A percentile compares a stretch with the other conserved stretches of the same genome.
phyloP scores from a whole-genome alignment of 106 monocot genomes.

The Posidonia australis region DNA sequence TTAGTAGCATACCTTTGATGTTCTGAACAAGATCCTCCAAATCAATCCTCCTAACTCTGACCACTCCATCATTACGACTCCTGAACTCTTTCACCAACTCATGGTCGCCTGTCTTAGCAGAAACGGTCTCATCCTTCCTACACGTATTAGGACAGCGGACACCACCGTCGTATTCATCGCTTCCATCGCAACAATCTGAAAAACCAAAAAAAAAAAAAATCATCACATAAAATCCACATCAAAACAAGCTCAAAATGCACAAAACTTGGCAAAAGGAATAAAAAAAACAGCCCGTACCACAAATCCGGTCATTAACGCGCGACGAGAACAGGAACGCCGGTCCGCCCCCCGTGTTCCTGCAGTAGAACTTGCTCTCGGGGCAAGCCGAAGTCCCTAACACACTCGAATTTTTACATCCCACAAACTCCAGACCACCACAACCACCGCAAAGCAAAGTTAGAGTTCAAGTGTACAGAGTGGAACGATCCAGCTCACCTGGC shows the following conservation, averaged over 20 bases:
- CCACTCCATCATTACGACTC: not conserved
- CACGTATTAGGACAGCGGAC: constrained; percentile 57
- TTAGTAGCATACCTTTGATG: constrained; percentile 52
- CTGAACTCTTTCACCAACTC: constrained; percentile 2
- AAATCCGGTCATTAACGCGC: constrained; percentile 77
- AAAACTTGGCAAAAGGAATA: not conserved
- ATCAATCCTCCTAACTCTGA: constrained; percentile 25
- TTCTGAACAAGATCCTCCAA: constrained; percentile 41
- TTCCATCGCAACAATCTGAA: constrained; percentile 95
- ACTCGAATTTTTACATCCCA: too few species aligned
- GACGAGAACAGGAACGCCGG: constrained; percentile 72
- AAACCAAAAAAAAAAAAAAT: not conserved
- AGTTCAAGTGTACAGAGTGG: too few species aligned
- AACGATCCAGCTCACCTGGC: constrained; percentile 45
- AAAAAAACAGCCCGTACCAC: constrained; percentile 45
- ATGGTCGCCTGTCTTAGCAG: constrained; percentile 2
- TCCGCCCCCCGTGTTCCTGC: constrained; percentile 57
- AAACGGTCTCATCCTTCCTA: constrained; percentile 21
- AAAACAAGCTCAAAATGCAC: not conserved
- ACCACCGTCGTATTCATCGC: constrained; percentile 70
- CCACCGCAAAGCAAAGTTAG: not conserved
- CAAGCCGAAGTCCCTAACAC: constrained; percentile 91
- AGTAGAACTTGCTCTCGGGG: constrained; percentile 86
- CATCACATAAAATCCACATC: too few species aligned
- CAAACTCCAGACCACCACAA: too few species aligned